These are phyloP conservation scores for Tricholoma saponaceum DNA, from an alignment of 768 basidiomycete species.

Conservation along the genomic window DNA sequence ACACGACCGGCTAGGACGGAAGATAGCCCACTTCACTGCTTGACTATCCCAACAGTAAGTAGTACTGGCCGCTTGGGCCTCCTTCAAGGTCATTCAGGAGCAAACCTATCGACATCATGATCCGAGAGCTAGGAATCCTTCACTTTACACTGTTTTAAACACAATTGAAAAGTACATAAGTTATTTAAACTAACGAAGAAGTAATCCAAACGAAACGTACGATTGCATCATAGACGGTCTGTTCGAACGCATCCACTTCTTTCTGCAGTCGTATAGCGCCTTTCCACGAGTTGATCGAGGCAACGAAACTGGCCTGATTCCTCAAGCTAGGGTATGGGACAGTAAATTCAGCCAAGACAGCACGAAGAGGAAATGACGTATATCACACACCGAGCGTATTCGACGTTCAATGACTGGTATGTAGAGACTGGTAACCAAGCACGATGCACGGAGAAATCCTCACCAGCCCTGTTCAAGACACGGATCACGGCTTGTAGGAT, in stretches of 20 bases:
- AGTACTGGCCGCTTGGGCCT: too few species aligned
- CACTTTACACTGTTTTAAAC: not conserved
- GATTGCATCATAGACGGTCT: not conserved
- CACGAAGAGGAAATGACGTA: not conserved
- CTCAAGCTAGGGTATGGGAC: not conserved
- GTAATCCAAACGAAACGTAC: not conserved
- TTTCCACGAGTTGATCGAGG: not conserved
- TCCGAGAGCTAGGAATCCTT: not conserved
- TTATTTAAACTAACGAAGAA: not conserved
- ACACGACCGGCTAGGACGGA: not conserved
- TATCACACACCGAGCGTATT: not conserved
- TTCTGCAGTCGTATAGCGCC: not conserved
- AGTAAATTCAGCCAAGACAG: not conserved
- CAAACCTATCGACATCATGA: not conserved
- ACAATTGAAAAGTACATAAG: not conserved
- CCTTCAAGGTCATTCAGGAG: too few species aligned
- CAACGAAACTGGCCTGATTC: not conserved
- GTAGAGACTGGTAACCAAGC: not conserved
- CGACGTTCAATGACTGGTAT: not conserved
- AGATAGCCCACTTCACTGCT: not conserved
- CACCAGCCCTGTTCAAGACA: not conserved
- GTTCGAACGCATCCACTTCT: not conserved
- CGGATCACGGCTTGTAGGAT: not conserved
- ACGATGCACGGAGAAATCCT: not conserved
- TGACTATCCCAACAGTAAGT: too few species aligned